Conservation (phyloP, 306 rosid genomes). For the Cicer chorassanicum region DNA sequence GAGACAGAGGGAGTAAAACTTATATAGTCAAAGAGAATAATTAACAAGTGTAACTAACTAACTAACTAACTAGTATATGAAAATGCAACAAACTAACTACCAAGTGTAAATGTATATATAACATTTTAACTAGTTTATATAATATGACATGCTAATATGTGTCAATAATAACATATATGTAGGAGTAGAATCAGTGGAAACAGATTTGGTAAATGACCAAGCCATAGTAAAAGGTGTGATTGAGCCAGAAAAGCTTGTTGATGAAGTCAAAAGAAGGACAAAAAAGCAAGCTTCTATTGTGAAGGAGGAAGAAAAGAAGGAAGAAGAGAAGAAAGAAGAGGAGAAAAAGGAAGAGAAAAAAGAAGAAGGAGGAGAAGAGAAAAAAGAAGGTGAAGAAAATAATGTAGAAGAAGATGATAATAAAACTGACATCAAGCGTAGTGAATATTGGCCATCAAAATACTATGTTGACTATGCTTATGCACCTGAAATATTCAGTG, state of each 20-base stretch:
- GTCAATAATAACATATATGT: slow-evolving; percentile 35
- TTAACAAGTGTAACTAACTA: no score
- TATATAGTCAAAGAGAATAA: no score
- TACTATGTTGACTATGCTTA: slow-evolving; percentile 59
- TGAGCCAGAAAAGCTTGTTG: slow-evolving; percentile 69
- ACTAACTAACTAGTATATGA: no score
- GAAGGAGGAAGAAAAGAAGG: slow-evolving; percentile 64
- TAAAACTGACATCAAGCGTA: slow-evolving; percentile 60
- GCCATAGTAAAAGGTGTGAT: slow-evolving; percentile 78
- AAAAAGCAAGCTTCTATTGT: slow-evolving; percentile 74
- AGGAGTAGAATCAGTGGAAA: slow-evolving; percentile 96
- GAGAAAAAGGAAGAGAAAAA: slow-evolving; percentile 44
- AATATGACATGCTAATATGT: not conserved
- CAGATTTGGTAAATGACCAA: slow-evolving; percentile 64
- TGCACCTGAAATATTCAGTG: slow-evolving; percentile 77
- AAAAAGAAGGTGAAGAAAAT: slow-evolving; percentile 54
- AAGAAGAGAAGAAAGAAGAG: slow-evolving; percentile 50
- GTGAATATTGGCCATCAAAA: slow-evolving; percentile 68
- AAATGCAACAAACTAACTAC: no score
- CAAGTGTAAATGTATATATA: no score
- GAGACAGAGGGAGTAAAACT: no score
- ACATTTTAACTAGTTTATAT: no score
- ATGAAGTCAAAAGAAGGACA: slow-evolving; percentile 70
- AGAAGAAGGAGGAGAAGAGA: slow-evolving; percentile 50
- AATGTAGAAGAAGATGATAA: slow-evolving; percentile 53